phyloP scores from a whole-genome alignment of 352 stramenopile species.

The Sclerospora graminicola region DNA sequence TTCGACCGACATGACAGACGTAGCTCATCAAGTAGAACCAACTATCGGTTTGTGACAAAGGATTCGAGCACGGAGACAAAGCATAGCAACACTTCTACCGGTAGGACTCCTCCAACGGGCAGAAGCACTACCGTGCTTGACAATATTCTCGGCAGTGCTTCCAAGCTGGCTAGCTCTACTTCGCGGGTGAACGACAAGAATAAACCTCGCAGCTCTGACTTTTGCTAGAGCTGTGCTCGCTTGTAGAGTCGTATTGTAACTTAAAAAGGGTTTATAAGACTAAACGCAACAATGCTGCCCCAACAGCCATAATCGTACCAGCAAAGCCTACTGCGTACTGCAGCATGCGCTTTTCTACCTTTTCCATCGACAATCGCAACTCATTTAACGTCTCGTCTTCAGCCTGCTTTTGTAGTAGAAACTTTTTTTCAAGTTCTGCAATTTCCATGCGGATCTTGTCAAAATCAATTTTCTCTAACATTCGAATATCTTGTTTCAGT shows the following conservation, averaged over 20 bases:
- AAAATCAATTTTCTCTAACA: constrained; percentile 87
- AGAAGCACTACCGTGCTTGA: constrained; percentile 33
- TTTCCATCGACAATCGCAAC: constrained; percentile 84
- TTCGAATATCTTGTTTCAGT: constrained; percentile 84
- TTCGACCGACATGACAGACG: constrained; percentile 3
- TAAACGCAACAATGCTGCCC: constrained; percentile 59
- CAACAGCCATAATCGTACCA: constrained; percentile 81
- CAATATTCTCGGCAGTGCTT: constrained; percentile 62
- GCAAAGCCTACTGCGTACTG: constrained; percentile 84
- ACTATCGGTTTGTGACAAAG: too few relatives aligned
- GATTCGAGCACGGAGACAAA: too few relatives aligned
- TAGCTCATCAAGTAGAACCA: too few relatives aligned
- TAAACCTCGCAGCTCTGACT: constrained; percentile 29
- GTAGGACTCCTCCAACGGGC: too few relatives aligned
- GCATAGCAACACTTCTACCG: too few relatives aligned
- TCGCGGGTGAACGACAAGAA: constrained; percentile 50
- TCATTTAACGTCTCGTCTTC: constrained; percentile 84
- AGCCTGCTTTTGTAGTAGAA: constrained; percentile 81
- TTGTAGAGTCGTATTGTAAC: too few relatives aligned
- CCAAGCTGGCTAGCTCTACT: constrained; percentile 51
- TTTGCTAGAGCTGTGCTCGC: constrained; percentile 13
- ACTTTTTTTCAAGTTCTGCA: constrained; percentile 82
- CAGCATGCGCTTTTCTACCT: constrained; percentile 84
- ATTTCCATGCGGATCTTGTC: constrained; percentile 86
- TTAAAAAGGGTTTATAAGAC: constrained; percentile 38